phyloP scores from a whole-genome alignment of 345 rosid genomes.

The Linum trigynum region DNA sequence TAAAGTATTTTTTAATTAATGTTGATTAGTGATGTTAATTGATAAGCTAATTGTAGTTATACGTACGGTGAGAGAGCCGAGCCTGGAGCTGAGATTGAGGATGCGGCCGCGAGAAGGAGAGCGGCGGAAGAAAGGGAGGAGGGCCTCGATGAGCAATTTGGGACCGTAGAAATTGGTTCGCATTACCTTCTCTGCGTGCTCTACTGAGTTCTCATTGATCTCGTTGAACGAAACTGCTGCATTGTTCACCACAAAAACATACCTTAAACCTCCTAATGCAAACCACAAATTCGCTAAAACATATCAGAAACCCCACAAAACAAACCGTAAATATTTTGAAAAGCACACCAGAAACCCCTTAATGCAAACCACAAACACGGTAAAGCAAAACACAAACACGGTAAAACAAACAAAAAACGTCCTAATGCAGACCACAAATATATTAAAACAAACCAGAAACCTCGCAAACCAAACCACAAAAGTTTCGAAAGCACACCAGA shows the following conservation, averaged over 20 bases:
- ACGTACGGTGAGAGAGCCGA: constrained; percentile 59
- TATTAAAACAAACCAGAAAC: no score
- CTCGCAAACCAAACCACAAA: no score
- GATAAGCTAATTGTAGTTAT: background rate
- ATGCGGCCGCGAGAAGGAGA: constrained; percentile 41
- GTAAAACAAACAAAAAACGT: no score
- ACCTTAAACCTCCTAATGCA: no score
- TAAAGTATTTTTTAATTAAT: background rate
- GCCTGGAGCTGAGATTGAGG: constrained; percentile 73
- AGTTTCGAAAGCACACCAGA: no score
- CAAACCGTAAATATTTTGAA: no score
- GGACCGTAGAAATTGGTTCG: constrained; percentile 63
- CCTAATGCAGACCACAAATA: no score
- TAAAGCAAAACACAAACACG: no score
- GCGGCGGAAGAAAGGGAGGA: constrained; percentile 61
- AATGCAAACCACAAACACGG: no score
- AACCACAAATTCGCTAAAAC: no score
- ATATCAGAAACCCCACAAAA: no score
- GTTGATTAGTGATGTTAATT: background rate
- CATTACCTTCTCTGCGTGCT: constrained; percentile 57
- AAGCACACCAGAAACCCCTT: no score
- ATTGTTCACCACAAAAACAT: constrained; percentile 92
- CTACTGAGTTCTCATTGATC: constrained; percentile 49
- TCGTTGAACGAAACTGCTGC: constrained; percentile 74
- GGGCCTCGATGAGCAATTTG: constrained; percentile 51